phyloP scores from a whole-genome alignment of 23 red algal genomes.

The Chondrus crispus region DNA sequence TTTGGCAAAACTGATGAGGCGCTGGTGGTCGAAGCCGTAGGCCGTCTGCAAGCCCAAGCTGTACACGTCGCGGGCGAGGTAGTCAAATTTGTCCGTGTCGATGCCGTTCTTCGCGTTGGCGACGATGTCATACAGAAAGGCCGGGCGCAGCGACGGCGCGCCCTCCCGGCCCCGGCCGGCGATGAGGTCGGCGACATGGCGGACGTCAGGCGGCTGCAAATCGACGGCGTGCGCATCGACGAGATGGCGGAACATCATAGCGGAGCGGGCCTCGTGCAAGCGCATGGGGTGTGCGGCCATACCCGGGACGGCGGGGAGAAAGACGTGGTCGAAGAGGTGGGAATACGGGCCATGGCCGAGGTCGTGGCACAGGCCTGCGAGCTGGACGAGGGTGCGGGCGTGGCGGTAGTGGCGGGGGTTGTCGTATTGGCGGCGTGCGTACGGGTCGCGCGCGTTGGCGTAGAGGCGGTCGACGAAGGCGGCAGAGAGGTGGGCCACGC shows the following conservation, averaged over 20 bases:
- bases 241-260: constrained; percentile 68
- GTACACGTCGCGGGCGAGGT: constrained; percentile 77
- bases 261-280: constrained; percentile 77
- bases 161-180: not conserved
- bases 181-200: constrained; percentile 68
- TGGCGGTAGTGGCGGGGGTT: constrained; percentile 49
- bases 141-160: not conserved
- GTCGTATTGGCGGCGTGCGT: constrained; percentile 48
- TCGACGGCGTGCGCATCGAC: constrained; percentile 60
- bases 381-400: constrained; percentile 47
- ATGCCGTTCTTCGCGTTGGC: constrained; percentile 75
- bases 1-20: constrained; percentile 77
- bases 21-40: constrained; percentile 88
- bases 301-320: constrained; percentile 37
- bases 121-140: constrained; percentile 80
- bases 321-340: constrained; percentile 81
- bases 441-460: constrained; percentile 39
- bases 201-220: constrained; percentile 42
- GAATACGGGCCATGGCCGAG: constrained; percentile 97
- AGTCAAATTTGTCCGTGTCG: constrained; percentile 98
- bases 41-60: constrained; percentile 50
- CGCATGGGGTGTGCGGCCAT: not conserved
- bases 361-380: constrained; percentile 90
- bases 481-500: constrained; percentile 58
- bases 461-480: constrained; percentile 50